Conservation (phyloP, 1,284 basidiomycete species). For the Ustilago lituana region DNA sequence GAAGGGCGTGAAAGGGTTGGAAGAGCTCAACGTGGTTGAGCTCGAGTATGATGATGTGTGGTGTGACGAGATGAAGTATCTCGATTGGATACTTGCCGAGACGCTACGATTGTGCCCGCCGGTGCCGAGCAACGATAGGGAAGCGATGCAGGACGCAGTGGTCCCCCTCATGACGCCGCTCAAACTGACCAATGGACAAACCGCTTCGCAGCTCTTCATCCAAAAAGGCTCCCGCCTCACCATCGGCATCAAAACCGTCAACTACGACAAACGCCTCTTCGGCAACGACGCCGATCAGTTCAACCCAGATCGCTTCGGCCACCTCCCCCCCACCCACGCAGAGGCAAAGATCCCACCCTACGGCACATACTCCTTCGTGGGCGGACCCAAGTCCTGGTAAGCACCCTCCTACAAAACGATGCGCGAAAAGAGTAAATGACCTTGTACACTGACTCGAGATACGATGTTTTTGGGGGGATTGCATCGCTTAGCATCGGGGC, state of each 20-base stretch:
- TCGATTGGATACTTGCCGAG: constrained; percentile 57
- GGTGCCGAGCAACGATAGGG: constrained; percentile 54
- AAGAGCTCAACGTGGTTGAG: constrained; percentile 24
- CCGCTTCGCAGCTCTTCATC: constrained; percentile 41
- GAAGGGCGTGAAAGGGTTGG: constrained; percentile 32
- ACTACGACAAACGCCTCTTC: constrained; percentile 51
- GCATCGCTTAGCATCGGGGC: constrained; percentile 41
- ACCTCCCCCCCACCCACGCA: constrained; percentile 39
- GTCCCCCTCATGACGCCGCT: constrained; percentile 54
- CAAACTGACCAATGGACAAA: constrained; percentile 68
- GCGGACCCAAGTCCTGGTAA: constrained; percentile 50
- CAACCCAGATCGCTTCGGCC: constrained; percentile 56
- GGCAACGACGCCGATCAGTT: constrained; percentile 58
- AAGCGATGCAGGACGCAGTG: constrained; percentile 41
- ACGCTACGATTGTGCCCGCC: constrained; percentile 57
- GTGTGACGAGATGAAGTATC: constrained; percentile 46
- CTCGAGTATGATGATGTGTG: constrained; percentile 49
- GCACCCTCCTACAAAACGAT: too few species aligned
- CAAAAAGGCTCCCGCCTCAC: constrained; percentile 52
- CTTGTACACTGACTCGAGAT: too few species aligned
- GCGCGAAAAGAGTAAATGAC: too few species aligned
- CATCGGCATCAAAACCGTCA: constrained; percentile 55
- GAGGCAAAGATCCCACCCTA: constrained; percentile 48
- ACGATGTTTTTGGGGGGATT: too few species aligned
- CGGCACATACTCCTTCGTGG: constrained; percentile 41